Conservation (phyloP, 208 protist species). For the Angomonas desouzai region DNA sequence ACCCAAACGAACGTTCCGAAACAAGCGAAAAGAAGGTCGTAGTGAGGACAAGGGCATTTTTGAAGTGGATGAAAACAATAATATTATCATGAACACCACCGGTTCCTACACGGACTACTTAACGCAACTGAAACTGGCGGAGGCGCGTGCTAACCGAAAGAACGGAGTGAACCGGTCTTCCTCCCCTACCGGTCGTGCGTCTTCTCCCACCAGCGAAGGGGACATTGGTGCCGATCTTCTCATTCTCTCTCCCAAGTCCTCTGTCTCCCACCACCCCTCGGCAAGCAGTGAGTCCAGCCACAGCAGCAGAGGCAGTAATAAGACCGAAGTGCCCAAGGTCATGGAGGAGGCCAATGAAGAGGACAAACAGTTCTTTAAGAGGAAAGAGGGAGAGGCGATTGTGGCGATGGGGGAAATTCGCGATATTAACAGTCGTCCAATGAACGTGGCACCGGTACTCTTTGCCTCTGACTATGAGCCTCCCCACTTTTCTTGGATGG, state of each 20-base stretch:
- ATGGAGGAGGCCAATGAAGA: neutral
- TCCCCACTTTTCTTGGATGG: constrained; percentile 9
- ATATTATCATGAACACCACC: constrained; percentile 1
- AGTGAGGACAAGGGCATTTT: neutral
- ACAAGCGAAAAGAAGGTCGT: neutral
- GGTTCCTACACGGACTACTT: constrained; percentile 7
- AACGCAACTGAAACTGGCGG: neutral
- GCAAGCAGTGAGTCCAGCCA: neutral
- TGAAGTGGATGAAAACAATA: constrained; percentile 2
- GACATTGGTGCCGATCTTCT: neutral
- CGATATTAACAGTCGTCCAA: constrained; percentile 2
- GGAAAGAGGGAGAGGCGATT: constrained; percentile 6
- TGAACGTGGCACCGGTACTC: neutral
- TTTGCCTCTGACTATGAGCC: constrained; percentile 10
- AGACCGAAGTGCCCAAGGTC: neutral
- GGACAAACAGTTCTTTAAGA: neutral
- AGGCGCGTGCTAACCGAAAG: neutral
- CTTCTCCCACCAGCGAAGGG: neutral
- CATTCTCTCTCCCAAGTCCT: neutral
- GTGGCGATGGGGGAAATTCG: constrained; percentile 1
- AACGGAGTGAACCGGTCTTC: neutral
- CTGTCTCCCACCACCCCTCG: neutral
- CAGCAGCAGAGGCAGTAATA: neutral
- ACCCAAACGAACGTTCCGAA: neutral
- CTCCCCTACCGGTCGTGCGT: neutral